These are phyloP conservation scores for Fusarium beomiforme DNA, from an alignment of 2,329 filamentous ascomycete genomes.

Conservation along the genomic window DNA sequence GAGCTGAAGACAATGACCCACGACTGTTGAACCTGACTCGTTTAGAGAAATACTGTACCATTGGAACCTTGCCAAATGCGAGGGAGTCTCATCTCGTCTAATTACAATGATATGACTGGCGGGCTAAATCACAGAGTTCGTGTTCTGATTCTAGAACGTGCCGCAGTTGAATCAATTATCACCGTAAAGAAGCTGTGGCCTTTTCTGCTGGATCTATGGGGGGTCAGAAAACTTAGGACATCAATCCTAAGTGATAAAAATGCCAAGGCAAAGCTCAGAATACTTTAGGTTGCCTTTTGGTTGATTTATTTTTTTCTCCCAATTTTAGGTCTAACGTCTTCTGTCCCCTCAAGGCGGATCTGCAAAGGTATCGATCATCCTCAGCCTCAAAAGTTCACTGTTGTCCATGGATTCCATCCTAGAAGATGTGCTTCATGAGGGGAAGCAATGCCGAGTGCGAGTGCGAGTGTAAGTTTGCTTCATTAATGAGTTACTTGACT, in stretches of 20 bases:
- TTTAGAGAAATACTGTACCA: too few relatives aligned
- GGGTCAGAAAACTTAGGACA: too few relatives aligned
- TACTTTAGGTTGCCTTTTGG: too few relatives aligned
- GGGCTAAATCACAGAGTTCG: not conserved
- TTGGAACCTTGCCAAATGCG: not conserved
- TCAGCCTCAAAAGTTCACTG: not conserved
- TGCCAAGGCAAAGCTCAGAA: too few relatives aligned
- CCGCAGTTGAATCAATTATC: conserved; percentile 4
- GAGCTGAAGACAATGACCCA: too few relatives aligned
- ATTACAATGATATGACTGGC: not conserved
- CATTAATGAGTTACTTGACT: not conserved
- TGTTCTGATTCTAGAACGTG: conserved; percentile 17
- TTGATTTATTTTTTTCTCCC: too few relatives aligned
- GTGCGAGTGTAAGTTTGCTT: conserved; percentile 2
- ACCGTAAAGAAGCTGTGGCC: conserved; percentile 11
- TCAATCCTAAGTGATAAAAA: too few relatives aligned
- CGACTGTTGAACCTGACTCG: too few relatives aligned
- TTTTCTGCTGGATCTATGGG: not conserved
- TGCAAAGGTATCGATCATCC: not conserved
- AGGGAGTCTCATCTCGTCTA: conserved; percentile 1
- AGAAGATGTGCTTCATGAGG: not conserved
- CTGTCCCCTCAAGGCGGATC: too few relatives aligned
- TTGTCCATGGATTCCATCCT: not conserved
- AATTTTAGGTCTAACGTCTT: too few relatives aligned
- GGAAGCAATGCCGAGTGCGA: not conserved